Percentiles rank a stretch among this genome's conserved stretches.
These are phyloP conservation scores for Nakazawaea wyomingensis DNA, from an alignment of 805 yeast genomes.

Conservation along the genomic window DNA sequence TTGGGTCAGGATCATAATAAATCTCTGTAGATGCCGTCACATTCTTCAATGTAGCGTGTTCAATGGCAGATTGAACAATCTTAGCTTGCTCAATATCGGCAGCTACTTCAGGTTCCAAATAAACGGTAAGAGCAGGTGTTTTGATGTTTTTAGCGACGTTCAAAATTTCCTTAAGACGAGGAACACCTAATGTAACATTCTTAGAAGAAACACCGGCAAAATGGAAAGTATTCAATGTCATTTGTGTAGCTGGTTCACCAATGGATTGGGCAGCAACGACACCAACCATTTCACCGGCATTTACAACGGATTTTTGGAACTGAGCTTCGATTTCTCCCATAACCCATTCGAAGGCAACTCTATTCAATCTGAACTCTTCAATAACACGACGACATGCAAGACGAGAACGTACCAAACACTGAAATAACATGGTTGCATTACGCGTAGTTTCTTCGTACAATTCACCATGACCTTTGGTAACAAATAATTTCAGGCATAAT, in stretches of 20 bases:
- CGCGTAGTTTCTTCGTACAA: conserved; percentile 81
- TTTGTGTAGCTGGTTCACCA: conserved; percentile 98
- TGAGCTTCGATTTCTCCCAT: conserved; percentile 91
- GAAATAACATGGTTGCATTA: conserved; percentile 86
- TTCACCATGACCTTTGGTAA: conserved; percentile 76
- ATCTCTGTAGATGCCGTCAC: conserved; percentile 98
- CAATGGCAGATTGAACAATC: conserved; percentile 92
- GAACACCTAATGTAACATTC: conserved; percentile 95
- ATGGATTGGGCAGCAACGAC: conserved; percentile 96
- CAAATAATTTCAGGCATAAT: conserved; percentile 61
- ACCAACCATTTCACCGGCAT: conserved; percentile 99
- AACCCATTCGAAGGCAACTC: conserved; percentile 92
- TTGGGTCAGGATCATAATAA: conserved; percentile 97
- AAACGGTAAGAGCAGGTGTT: conserved; percentile 99
- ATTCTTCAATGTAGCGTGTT: conserved; percentile 90
- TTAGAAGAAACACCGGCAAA: conserved; percentile 97
- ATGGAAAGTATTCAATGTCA: conserved; percentile 97
- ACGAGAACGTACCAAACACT: conserved; percentile 88
- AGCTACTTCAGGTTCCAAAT: conserved; percentile 73
- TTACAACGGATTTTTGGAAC: conserved; percentile 85
- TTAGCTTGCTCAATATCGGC: conserved; percentile 91
- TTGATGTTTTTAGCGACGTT: conserved; percentile 97
- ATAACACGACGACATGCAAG: conserved; percentile 85
- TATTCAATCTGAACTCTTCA: conserved; percentile 82
- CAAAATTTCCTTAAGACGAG: conserved; percentile 95